phyloP scores from a whole-genome alignment of 1,139 yeast genomes.

The Blastobotrys aristatus region DNA sequence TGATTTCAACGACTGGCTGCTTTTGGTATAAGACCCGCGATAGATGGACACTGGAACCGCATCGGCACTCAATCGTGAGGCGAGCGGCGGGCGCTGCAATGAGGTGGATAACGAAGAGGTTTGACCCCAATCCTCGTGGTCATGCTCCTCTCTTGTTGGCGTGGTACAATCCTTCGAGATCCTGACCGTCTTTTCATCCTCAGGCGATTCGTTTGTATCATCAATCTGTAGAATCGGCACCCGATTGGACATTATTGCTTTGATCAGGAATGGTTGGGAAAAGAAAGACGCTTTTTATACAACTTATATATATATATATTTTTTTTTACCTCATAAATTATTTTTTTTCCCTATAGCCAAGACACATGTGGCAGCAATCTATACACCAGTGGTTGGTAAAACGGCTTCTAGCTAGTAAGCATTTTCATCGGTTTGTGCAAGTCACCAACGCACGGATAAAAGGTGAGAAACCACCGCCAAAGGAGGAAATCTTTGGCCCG shows the following conservation, averaged over 20 bases:
- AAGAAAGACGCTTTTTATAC: no score
- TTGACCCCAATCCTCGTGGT: neutral
- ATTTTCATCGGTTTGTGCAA: slow-evolving; percentile 67
- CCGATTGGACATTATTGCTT: neutral
- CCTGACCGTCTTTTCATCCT: neutral
- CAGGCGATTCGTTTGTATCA: neutral
- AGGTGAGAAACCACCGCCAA: slow-evolving; percentile 34
- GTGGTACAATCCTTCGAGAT: neutral
- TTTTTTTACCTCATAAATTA: no score
- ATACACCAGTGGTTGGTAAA: slow-evolving; percentile 26
- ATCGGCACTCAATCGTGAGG: slow-evolving; percentile 6
- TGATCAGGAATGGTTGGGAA: no score
- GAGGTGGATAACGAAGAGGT: neutral
- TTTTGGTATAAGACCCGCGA: slow-evolving; percentile 8
- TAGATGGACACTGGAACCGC: slow-evolving; percentile 1
- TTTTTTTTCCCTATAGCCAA: neutral
- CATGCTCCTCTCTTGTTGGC: neutral
- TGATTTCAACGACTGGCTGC: neutral
- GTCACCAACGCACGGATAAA: slow-evolving; percentile 55
- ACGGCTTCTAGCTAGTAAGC: slow-evolving; percentile 52
- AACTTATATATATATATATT: neutral
- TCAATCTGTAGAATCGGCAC: slow-evolving; percentile 3
- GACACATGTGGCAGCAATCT: slow-evolving; percentile 25
- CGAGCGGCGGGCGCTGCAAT: neutral
- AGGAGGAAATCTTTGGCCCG: slow-evolving; percentile 19